phyloP scores from a whole-genome alignment of 352 stramenopile species.

The Phytophthora fragariae region DNA sequence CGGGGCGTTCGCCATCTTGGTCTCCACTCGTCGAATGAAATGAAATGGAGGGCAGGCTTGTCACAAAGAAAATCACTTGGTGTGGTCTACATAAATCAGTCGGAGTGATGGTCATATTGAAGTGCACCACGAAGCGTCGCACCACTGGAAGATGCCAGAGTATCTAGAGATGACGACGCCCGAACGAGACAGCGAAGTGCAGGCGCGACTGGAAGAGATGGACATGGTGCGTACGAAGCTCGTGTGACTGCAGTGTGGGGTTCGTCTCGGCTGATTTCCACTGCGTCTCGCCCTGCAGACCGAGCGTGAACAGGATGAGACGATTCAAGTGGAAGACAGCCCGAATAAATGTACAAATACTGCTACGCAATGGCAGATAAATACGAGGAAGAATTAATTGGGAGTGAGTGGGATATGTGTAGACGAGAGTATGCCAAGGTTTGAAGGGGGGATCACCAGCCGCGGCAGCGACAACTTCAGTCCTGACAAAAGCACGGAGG shows the following conservation, averaged over 20 bases:
- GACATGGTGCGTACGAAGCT: conserved; percentile 6
- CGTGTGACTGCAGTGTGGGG: neutral
- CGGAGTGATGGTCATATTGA: conserved; percentile 29
- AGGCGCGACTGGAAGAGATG: neutral
- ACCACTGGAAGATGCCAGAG: conserved; percentile 31
- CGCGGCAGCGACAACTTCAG: conserved; percentile 8
- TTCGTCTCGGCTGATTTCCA: neutral
- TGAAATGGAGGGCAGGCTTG: conserved; percentile 2
- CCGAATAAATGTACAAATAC: conserved; percentile 27
- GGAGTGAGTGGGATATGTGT: neutral
- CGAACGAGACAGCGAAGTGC: neutral
- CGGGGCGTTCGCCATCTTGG: conserved; percentile 37
- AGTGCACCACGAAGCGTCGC: conserved; percentile 21
- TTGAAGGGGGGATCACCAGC: conserved; percentile 15
- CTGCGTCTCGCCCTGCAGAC: conserved; percentile 4
- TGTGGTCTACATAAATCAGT: conserved; percentile 14
- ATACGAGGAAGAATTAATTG: neutral
- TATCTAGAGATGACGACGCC: conserved; percentile 44
- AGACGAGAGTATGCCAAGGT: conserved; percentile 27
- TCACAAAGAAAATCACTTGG: conserved; percentile 15
- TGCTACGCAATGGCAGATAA: neutral
- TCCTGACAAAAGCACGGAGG: conserved; percentile 2
- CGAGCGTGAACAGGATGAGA: conserved; percentile 16
- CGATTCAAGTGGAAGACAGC: conserved; percentile 25
- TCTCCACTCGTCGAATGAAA: conserved; percentile 36